Evolutionary conservation across 106 monocot genomes (phyloP), one percentile per base, ranked within the genome.

Genomic region (Phalaenopsis equestris): DNA sequence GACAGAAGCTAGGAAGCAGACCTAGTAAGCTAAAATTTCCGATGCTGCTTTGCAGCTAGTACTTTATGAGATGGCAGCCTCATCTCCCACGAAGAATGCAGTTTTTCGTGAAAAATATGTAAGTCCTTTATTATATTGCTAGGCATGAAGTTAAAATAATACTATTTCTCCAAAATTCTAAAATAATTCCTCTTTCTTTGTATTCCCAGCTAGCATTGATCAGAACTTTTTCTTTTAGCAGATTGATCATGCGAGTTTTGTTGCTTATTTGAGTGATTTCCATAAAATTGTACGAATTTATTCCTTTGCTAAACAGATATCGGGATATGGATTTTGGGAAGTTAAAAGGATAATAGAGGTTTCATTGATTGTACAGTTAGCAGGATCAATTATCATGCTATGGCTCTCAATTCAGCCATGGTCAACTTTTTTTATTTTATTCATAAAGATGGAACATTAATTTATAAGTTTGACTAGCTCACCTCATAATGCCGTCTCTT

Each of bases 1-100:
- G 91, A 57, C 79, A 84, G 82, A 95, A 95, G 79, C 82, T 99
- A n/a, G 95, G 99, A 55, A 90, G 76, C 80, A 93, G 89, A 77
- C 88, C 86, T 23, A 81, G 82, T 85, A 88, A 89, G 84, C 64
- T 83, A 36, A 89, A 86, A 42, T 83, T 84, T 86, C 87, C 23
- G 84, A 89, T 83, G 84, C 82, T 67, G 81, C 77, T 82, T 55
- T 73, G 56, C 75, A 87, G 55, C 77, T 87, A 43, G 84, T 83
- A 45, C 77, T 86, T 70, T 79, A 79, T 78, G 83, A 83, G 77
- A 80, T 81, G 80, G 80, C 80, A 73, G 80, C 80, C 6, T 74
- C 83, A 42, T 87, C 86, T 41, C 83, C 83, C 78, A 78, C 80
- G 78, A 78, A 77, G 56, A 76, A 83, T 78, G 83, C 78, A 49